These are phyloP conservation scores for Cryptococcus floricola DNA, from an alignment of 1,284 basidiomycete species.

Conservation along the genomic window DNA sequence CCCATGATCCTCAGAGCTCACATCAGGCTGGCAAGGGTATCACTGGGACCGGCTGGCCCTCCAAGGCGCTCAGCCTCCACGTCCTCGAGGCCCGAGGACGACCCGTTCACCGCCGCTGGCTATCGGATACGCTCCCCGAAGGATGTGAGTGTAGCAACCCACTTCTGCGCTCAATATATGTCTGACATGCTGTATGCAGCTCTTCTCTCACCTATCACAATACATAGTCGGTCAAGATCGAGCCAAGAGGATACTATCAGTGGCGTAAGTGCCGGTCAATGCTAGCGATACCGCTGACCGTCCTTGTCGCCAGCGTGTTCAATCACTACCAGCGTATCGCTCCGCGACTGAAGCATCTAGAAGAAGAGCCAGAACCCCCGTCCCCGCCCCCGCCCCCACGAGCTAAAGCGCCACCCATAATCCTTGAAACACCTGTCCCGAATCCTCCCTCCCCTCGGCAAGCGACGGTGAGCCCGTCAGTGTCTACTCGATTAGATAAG, in stretches of 20 bases:
- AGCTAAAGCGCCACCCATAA: conserved; percentile 13
- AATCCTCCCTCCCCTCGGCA: not conserved
- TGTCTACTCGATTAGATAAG: not conserved
- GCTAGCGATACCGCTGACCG: not conserved
- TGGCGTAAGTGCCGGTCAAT: conserved; percentile 60
- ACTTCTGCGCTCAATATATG: not conserved
- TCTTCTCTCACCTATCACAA: conserved; percentile 80
- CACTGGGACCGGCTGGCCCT: not conserved
- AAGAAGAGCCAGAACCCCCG: not conserved
- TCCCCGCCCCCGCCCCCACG: conserved; percentile 23
- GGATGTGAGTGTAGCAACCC: conserved; percentile 13
- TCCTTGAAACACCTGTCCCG: conserved; percentile 5
- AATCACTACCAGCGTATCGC: conserved; percentile 78
- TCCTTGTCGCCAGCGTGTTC: conserved; percentile 61
- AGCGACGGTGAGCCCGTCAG: not conserved
- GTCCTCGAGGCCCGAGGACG: conserved; percentile 1
- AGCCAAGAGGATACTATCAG: conserved; percentile 89
- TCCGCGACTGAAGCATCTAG: conserved; percentile 54
- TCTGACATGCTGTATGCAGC: conserved; percentile 49
- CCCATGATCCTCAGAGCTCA: no score
- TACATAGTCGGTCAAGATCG: conserved; percentile 89
- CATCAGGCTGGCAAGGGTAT: not conserved
- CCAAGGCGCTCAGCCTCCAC: not conserved
- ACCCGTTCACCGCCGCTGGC: conserved; percentile 6
- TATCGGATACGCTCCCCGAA: conserved; percentile 19